Base-by-base conservation (phyloP, 2,329 filamentous ascomycete species). In the Claviceps digitariae region DNA sequence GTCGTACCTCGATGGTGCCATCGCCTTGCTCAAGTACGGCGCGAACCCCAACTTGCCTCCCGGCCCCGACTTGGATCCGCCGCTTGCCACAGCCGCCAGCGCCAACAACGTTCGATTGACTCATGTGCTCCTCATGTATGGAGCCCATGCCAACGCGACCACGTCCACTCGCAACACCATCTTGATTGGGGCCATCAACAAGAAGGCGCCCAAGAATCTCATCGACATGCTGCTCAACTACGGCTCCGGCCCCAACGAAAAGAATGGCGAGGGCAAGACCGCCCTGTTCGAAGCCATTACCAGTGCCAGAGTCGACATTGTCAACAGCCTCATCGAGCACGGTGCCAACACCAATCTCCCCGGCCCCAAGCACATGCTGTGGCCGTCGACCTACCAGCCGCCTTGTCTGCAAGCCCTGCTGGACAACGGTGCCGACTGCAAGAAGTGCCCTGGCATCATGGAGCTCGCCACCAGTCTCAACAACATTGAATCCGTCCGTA, bases 261-360 rank as follows among this genome's bases (percentile, higher is more conserved):
- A 86, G 71, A 82, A 77, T 62, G 69, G 69, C 23, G 75, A 81
- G 55, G 83, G 83, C 29, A 79, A 81, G 58, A 82, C 80, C 0
- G 74, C 82, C 0, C 70, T 86, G 2, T 83, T 83, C 62, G 75
- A 79, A 57, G 79, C 82, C 4, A 81, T 86, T 51, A 72, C 74
- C 49, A 69, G 70, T 20, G 74, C 73, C 12, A 74, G 82, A 6
- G 66, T 74, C 49, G 81, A 84, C 54, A 69, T 84, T 1, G 75
- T 83, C 55, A 71, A 66, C 9, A 64, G 62, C 2, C 66, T 75
- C 31, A 62, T 75, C 3, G 67, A 84, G 51, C 74, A 82, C 52
- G 75, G 77, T 3, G 84, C 83, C 2, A 77, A 86, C 59, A 76
- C 82, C 9, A 87, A 87, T 62, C 69, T 86, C 6, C 83, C 83